Conservation (phyloP, 2,329 filamentous ascomycete species). For the Colletotrichum truncatum region DNA sequence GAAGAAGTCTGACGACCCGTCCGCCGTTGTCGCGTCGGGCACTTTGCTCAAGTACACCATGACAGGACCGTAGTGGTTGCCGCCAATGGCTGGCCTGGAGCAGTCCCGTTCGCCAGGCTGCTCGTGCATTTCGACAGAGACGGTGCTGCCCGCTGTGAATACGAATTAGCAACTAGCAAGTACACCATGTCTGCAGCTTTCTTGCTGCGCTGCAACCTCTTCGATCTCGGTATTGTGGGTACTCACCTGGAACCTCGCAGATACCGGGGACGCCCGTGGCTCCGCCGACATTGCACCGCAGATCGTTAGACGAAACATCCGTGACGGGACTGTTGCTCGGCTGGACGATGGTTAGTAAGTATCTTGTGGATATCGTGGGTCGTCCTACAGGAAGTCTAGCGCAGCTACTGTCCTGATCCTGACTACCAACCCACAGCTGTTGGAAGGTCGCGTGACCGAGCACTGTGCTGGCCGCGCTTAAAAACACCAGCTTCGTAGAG, state of each 20-base stretch:
- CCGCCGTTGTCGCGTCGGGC: slow-evolving; percentile 51
- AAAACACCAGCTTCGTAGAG: background rate
- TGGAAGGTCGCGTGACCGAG: slow-evolving; percentile 59
- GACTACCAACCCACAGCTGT: slow-evolving; percentile 52
- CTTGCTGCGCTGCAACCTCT: background rate
- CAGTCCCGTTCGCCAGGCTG: slow-evolving; percentile 51
- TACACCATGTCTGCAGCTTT: background rate
- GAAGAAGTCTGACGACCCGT: slow-evolving; percentile 56
- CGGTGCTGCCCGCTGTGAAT: slow-evolving; percentile 42
- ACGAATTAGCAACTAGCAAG: background rate
- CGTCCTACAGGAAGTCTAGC: slow-evolving; percentile 24
- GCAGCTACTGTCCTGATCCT: slow-evolving; percentile 18
- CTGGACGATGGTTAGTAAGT: background rate
- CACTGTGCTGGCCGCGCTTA: background rate
- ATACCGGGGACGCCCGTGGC: slow-evolving; percentile 40
- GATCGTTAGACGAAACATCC: slow-evolving; percentile 47
- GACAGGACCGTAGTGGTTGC: slow-evolving; percentile 59
- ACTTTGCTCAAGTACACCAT: slow-evolving; percentile 58
- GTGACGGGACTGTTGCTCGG: slow-evolving; percentile 50
- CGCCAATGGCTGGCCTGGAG: slow-evolving; percentile 57
- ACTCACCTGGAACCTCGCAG: background rate
- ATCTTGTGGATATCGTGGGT: background rate
- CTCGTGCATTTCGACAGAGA: slow-evolving; percentile 55
- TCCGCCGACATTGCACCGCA: slow-evolving; percentile 52
- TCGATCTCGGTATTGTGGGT: slow-evolving; percentile 4